Percentiles rank a stretch among this genome's conserved stretches.
Conservation (phyloP, 2,329 filamentous ascomycete species). For the Cladophialophora chaetospira region DNA sequence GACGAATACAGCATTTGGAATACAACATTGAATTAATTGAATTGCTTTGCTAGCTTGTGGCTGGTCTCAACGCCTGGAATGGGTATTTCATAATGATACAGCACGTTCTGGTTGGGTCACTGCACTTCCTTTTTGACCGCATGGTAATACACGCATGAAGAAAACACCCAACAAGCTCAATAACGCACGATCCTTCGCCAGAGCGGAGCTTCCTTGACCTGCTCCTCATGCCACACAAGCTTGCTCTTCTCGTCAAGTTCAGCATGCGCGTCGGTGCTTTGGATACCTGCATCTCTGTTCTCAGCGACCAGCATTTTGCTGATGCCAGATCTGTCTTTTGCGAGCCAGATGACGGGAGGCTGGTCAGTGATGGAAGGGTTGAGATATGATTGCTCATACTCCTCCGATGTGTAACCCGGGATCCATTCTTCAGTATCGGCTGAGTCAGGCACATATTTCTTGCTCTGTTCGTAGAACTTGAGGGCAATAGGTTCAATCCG, state of each 20-base stretch:
- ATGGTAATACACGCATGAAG: not conserved
- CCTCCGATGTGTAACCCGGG: constrained; percentile 63
- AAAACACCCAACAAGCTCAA: not conserved
- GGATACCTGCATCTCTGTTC: constrained; percentile 64
- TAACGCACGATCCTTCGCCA: constrained; percentile 27
- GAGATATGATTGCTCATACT: constrained; percentile 68
- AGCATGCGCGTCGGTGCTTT: constrained; percentile 77
- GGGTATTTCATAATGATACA: too few relatives aligned
- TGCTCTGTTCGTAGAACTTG: constrained; percentile 30
- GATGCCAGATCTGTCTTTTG: constrained; percentile 71
- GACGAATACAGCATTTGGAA: too few relatives aligned
- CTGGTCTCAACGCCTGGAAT: too few relatives aligned
- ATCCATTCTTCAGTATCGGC: constrained; percentile 65
- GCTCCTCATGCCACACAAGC: constrained; percentile 61
- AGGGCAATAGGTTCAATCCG: constrained; percentile 21
- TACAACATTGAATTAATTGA: too few relatives aligned
- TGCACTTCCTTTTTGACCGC: not conserved
- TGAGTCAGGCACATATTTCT: constrained; percentile 63
- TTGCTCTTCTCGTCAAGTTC: constrained; percentile 70
- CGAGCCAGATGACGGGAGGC: constrained; percentile 76
- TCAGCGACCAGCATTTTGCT: constrained; percentile 75
- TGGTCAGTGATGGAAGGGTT: constrained; percentile 68
- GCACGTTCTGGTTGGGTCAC: too few relatives aligned
- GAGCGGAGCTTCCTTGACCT: constrained; percentile 31
- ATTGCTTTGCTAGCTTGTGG: too few relatives aligned